Base-by-base conservation (phyloP, 352 stramenopile genomes). In the Phytophthora sansomeana region DNA sequence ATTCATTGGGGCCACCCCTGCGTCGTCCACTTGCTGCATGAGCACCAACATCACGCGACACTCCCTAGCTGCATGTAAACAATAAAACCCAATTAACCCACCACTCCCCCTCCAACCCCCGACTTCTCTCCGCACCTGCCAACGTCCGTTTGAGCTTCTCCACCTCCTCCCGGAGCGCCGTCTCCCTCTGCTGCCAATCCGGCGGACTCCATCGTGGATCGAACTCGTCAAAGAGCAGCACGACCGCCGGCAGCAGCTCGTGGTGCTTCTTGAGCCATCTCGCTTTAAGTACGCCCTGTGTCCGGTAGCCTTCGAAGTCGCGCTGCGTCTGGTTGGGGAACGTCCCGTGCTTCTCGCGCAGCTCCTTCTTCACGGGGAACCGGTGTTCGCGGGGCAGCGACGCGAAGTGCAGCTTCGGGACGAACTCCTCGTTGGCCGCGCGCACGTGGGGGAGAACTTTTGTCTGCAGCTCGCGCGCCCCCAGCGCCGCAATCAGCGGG, bases 261-360 rank as follows among this genome's bases (percentile, higher is more conserved):
- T 95, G 89, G 61, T 95, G 87, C 52, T 96, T 96, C 76, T 94
- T 95, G 43, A 96, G 65, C 89, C 89, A 96, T 29, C 77, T 72
- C 19, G 79, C 68, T 61, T 96, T 96, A 48, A 95, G 69, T 13
- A 96, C 72, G 8, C 89, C 89, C 36, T 90, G 74, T 19, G 85
- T 75, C 8, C 58, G 58, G 71, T 91, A 89, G 38, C 83, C 79
- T n/a, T 93, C 84, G 51, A 93, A 90, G 70, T 93, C 84, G 43
- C 86, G 83, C 73, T 95, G 86, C 53, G 80, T 91, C 67, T 95
- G 86, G 69, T 88, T 92, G 13, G 85, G 83, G 63, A 94, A 94
- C 17, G 85, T 93, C 17, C 83, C 87, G 62, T 92, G 85, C 59
- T 95, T 93, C 73, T 95, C 85, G 48, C 85, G 81, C 28, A 93